These are phyloP conservation scores for Fraxinus angustifolia DNA, from an alignment of 305 asterid species.

Conservation along the genomic window DNA sequence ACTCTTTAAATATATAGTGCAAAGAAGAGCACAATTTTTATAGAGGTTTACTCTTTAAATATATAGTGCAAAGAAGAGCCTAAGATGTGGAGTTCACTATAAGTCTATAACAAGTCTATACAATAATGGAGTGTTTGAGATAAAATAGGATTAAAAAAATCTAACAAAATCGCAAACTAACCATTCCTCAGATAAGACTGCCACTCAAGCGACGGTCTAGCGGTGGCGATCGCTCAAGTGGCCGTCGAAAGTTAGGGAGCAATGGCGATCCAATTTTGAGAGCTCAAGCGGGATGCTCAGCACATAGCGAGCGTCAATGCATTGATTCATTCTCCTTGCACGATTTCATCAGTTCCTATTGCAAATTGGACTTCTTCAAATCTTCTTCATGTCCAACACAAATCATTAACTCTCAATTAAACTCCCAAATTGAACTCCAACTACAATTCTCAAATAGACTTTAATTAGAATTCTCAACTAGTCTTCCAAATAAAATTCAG, in stretches of 20 bases:
- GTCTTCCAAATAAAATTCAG: neutral
- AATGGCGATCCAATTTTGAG: neutral
- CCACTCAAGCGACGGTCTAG: neutral
- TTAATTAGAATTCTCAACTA: neutral
- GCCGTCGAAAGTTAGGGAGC: neutral
- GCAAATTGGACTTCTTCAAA: neutral
- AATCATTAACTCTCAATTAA: neutral
- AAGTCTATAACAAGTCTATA: too few relatives aligned
- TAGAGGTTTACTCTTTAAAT: too few relatives aligned
- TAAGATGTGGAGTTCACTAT: neutral
- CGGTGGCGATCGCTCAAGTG: neutral
- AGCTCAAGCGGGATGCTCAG: neutral
- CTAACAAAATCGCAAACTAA: too few relatives aligned
- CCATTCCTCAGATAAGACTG: neutral
- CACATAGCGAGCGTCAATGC: neutral
- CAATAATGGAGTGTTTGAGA: neutral
- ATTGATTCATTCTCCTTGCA: neutral
- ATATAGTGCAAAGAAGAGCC: too few relatives aligned
- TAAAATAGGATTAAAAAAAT: too few relatives aligned
- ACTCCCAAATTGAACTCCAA: neutral
- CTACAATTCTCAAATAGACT: neutral
- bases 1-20: too few relatives aligned
- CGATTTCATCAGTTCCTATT: neutral
- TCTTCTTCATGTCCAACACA: neutral
- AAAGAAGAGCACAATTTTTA: too few relatives aligned